Evolutionary conservation across 257 asterid species (phyloP).

Genomic region (Solanum tarijense): DNA sequence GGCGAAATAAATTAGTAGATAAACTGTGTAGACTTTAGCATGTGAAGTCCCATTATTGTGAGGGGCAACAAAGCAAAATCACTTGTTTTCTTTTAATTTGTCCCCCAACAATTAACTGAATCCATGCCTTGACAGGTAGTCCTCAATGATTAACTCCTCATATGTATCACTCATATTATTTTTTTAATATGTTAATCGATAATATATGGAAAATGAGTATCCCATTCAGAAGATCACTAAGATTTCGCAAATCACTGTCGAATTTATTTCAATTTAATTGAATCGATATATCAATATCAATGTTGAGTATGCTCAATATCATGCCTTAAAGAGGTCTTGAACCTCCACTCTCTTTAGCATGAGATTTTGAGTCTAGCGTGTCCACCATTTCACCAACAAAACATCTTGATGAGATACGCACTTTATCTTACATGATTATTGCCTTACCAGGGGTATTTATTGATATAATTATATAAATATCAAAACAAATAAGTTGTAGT

Average conservation of each 20-base stretch:
- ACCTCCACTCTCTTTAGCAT: no score
- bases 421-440: not conserved
- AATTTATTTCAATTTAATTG: no score
- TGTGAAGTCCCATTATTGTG: not conserved
- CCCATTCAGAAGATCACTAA: no score
- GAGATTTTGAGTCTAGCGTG: no score
- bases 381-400: no score
- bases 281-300: no score
- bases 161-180: not conserved
- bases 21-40: not conserved
- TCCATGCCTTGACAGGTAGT: not conserved
- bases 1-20: not conserved
- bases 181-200: not conserved
- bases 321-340: no score
- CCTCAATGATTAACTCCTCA: not conserved
- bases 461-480: not conserved
- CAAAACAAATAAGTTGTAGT: not conserved
- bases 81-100: not conserved
- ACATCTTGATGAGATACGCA: not conserved
- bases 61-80: not conserved
- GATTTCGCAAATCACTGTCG: fast-evolving
- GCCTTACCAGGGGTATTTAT: not conserved
- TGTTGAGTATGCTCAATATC: no score
- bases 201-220: no score
- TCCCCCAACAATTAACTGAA: not conserved